Percentiles rank a stretch among this genome's conserved stretches.
phyloP scores from a whole-genome alignment of 2,329 filamentous ascomycete species.

The Remersonia thermophila region DNA sequence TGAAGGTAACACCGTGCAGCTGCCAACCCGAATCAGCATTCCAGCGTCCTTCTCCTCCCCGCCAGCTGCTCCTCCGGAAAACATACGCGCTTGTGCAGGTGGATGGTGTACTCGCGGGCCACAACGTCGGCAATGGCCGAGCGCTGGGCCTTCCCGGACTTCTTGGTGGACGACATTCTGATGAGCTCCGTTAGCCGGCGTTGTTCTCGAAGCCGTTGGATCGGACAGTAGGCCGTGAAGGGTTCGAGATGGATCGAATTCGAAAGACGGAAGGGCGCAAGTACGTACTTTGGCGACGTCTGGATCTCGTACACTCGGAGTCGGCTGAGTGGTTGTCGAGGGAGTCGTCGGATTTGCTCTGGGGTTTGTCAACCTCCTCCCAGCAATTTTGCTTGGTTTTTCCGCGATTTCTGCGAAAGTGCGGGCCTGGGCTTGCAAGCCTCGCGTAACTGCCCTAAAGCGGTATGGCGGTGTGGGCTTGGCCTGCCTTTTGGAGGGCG shows the following conservation, averaged over 20 bases:
- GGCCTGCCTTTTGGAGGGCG: background rate
- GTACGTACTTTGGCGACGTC: conserved; percentile 20
- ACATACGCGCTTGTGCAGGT: conserved; percentile 98
- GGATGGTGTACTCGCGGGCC: conserved; percentile 99
- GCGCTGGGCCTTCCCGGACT: conserved; percentile 53
- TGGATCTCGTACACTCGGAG: conserved; percentile 24
- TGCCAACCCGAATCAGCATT: conserved; percentile 34
- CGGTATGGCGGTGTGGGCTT: conserved; percentile 9
- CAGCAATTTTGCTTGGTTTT: conserved; percentile 19
- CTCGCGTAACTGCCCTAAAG: conserved; percentile 17
- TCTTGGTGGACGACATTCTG: conserved; percentile 54
- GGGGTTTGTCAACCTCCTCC: conserved; percentile 16
- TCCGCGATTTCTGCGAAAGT: conserved; percentile 18
- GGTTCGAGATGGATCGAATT: conserved; percentile 3
- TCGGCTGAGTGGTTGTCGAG: conserved; percentile 13
- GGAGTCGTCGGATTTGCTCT: conserved; percentile 16
- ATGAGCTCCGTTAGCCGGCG: conserved; percentile 22
- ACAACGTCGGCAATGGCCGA: conserved; percentile 99
- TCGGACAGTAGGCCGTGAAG: too few species aligned
- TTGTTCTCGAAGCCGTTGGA: background rate
- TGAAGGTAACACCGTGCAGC: conserved; percentile 97
- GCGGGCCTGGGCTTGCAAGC: conserved; percentile 15
- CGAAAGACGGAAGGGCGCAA: conserved; percentile 4
- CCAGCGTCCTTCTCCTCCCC: conserved; percentile 7
- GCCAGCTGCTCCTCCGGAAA: conserved; percentile 13